Evolutionary conservation across 2,329 filamentous ascomycete genomes (phyloP).

Genomic region (Xylariaceae sp.): DNA sequence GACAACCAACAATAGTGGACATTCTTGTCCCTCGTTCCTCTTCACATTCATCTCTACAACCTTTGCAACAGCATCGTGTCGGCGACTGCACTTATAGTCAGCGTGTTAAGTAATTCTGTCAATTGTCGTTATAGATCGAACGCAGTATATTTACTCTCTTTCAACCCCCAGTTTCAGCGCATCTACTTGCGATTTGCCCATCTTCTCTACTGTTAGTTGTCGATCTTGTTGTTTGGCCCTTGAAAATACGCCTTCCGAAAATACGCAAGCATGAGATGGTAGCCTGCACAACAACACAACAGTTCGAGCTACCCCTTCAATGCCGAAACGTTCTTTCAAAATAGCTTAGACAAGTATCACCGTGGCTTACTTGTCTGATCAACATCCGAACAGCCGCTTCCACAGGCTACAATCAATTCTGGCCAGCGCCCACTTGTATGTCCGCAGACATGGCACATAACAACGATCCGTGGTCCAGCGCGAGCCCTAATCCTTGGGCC

Average conservation of each 20-base stretch:
- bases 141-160: neutral
- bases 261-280: neutral
- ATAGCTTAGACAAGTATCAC: neutral
- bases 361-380: neutral
- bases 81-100: neutral
- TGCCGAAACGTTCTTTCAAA: neutral
- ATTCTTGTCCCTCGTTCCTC: constrained; percentile 23
- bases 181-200: constrained; percentile 1
- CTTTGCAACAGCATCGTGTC: constrained; percentile 7
- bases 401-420: neutral
- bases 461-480: constrained; percentile 38
- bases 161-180: neutral
- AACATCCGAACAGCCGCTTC: neutral
- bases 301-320: neutral
- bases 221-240: neutral
- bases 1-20: constrained; percentile 26
- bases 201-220: neutral
- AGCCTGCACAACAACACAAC: neutral
- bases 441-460: constrained; percentile 36
- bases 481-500: constrained; percentile 37
- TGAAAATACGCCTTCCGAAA: constrained; percentile 15
- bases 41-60: constrained; percentile 10
- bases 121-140: neutral
- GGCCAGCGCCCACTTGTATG: neutral
- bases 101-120: constrained; percentile 5